A percentile compares a stretch with the other conserved stretches of the same genome.
These are phyloP conservation scores for Datura wrightii DNA, from an alignment of 257 asterid genomes.

Conservation along the genomic window DNA sequence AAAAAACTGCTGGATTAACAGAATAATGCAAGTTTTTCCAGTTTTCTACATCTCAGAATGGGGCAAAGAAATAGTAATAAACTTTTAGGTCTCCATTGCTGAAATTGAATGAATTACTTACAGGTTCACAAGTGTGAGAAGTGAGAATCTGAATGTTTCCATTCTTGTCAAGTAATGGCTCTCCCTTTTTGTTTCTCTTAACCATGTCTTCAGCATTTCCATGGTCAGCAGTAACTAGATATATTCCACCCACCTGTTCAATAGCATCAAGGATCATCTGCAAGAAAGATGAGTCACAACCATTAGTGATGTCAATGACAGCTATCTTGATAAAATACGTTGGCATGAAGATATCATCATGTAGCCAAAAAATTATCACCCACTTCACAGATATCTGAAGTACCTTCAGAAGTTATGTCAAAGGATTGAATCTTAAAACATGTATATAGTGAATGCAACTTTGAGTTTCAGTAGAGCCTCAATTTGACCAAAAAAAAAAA, in stretches of 20 bases:
- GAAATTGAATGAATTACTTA: slow-evolving; percentile 46
- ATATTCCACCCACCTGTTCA: slow-evolving; percentile 93
- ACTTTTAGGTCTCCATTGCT: background rate
- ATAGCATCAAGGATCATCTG: slow-evolving; percentile 91
- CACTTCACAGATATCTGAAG: background rate
- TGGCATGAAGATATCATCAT: background rate
- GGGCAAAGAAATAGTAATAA: background rate
- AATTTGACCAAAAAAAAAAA: background rate
- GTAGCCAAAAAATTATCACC: background rate
- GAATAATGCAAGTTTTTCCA: background rate
- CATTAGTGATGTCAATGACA: slow-evolving; percentile 7
- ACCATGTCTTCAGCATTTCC: slow-evolving; percentile 99
- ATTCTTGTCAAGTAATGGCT: slow-evolving; percentile 85
- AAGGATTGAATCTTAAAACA: background rate
- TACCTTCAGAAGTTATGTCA: slow-evolving; percentile 5
- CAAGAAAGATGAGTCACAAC: background rate
- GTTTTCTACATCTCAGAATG: background rate
- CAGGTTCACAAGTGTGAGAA: slow-evolving; percentile 92
- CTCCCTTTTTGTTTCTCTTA: slow-evolving; percentile 95
- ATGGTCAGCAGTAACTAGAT: slow-evolving; percentile 96
- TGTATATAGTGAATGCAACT: background rate
- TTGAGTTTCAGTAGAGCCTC: background rate
- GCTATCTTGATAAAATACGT: background rate
- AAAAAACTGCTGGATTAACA: background rate
- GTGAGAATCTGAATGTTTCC: slow-evolving; percentile 87